These are phyloP conservation scores for Lepiota venenata DNA, from an alignment of 768 basidiomycete species.

Conservation along the genomic window DNA sequence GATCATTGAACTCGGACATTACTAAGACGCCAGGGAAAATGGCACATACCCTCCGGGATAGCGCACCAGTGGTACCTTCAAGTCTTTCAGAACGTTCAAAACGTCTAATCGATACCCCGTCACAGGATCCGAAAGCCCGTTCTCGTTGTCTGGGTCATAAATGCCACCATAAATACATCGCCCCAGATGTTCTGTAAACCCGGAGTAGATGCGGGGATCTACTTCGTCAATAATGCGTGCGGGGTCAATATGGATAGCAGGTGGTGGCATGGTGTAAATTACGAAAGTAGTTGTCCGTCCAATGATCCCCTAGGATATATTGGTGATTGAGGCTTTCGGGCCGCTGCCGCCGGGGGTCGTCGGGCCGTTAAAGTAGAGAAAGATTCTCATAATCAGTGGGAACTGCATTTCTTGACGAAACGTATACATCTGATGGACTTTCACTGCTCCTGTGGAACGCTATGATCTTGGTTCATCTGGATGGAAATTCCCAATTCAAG, in stretches of 20 bases:
- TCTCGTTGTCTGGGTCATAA: conserved; percentile 34
- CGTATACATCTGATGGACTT: too few relatives aligned
- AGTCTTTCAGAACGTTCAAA: conserved; percentile 38
- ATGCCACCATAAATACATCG: conserved; percentile 52
- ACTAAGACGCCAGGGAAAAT: not conserved
- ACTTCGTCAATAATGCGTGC: conserved; percentile 37
- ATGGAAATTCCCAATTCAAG: too few relatives aligned
- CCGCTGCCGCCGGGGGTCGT: not conserved
- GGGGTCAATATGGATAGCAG: conserved; percentile 40
- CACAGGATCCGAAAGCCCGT: conserved; percentile 32
- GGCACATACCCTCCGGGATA: conserved; percentile 48
- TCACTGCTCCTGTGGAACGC: too few relatives aligned
- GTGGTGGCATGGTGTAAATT: conserved; percentile 6
- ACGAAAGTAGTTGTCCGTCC: not conserved
- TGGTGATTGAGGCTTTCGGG: not conserved
- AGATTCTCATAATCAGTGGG: not conserved
- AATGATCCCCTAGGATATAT: not conserved
- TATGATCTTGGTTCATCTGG: too few relatives aligned
- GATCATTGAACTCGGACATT: not conserved
- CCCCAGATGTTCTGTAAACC: conserved; percentile 63
- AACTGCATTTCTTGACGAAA: too few relatives aligned
- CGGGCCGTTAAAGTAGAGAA: not conserved
- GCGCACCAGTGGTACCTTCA: conserved; percentile 45
- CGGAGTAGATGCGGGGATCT: conserved; percentile 52
- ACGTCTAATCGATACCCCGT: conserved; percentile 52